Evolutionary conservation across 1,284 basidiomycete genomes (phyloP).

Genomic region (Coniophora puteana): DNA sequence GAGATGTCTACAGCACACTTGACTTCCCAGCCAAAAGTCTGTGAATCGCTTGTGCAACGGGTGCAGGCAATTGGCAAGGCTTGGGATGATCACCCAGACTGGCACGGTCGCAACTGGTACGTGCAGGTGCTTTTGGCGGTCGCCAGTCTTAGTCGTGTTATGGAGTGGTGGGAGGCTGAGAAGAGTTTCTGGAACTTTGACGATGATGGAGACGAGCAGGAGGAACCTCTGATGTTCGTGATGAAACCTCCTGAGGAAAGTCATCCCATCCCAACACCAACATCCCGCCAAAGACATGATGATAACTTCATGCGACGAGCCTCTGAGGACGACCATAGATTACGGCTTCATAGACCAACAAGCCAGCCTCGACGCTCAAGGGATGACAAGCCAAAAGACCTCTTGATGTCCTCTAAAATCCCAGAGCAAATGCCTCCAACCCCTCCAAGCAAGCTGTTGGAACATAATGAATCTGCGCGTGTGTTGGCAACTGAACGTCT

Average conservation of each 20-base stretch:
- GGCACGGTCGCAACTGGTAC: slow-evolving; percentile 98
- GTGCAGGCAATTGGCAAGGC: slow-evolving; percentile 89
- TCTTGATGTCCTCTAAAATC: slow-evolving; percentile 32
- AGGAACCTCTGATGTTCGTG: slow-evolving; percentile 87
- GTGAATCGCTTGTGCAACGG: slow-evolving; percentile 84
- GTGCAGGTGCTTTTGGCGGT: slow-evolving; percentile 96
- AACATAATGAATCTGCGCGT: slow-evolving; percentile 66
- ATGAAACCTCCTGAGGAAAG: slow-evolving; percentile 76
- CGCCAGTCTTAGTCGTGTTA: slow-evolving; percentile 91
- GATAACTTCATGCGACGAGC: slow-evolving; percentile 46
- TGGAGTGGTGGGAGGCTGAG: slow-evolving; percentile 99
- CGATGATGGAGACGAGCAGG: slow-evolving; percentile 86
- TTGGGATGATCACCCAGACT: slow-evolving; percentile 98
- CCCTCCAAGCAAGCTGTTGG: slow-evolving; percentile 41
- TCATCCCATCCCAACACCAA: slow-evolving; percentile 36
- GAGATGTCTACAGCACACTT: slow-evolving; percentile 89
- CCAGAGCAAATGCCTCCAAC: slow-evolving; percentile 30
- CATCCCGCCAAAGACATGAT: slow-evolving; percentile 37
- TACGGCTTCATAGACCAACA: slow-evolving; percentile 44
- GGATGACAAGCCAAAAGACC: slow-evolving; percentile 53
- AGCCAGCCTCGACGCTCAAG: slow-evolving; percentile 52
- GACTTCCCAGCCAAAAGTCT: slow-evolving; percentile 80
- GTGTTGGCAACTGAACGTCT: slow-evolving; percentile 82
- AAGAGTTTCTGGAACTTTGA: slow-evolving; percentile 99
- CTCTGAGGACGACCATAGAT: slow-evolving; percentile 55